These are phyloP conservation scores for Leccinum uliginosum DNA, from an alignment of 768 basidiomycete species.

Conservation along the genomic window DNA sequence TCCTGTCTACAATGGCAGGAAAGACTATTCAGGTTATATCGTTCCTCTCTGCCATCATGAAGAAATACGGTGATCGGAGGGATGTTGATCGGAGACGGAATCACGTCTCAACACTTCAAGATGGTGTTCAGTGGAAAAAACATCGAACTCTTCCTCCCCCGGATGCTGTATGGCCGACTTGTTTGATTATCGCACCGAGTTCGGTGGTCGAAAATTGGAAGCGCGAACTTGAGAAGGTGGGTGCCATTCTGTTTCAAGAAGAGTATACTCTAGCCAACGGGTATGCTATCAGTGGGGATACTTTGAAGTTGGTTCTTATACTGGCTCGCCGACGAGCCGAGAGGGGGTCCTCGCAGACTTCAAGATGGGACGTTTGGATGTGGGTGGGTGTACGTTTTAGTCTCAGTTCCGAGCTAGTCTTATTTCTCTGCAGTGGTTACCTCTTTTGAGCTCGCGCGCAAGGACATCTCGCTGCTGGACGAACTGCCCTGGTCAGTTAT, in stretches of 20 bases:
- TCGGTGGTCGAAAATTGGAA: conserved; percentile 87
- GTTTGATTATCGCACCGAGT: conserved; percentile 82
- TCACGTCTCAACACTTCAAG: conserved; percentile 65
- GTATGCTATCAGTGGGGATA: conserved; percentile 74
- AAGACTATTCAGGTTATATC: conserved; percentile 95
- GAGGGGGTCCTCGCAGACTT: conserved; percentile 64
- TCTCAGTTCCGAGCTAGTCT: neutral
- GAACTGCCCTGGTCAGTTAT: conserved; percentile 68
- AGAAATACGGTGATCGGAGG: conserved; percentile 59
- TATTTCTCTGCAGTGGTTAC: conserved; percentile 58
- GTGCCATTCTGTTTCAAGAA: conserved; percentile 9
- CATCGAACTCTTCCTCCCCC: conserved; percentile 56
- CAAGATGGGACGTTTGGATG: conserved; percentile 76
- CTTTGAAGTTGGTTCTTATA: conserved; percentile 80
- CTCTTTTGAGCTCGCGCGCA: conserved; percentile 70
- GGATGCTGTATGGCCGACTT: conserved; percentile 77
- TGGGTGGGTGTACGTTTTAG: conserved; percentile 48
- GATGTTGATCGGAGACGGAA: conserved; percentile 67
- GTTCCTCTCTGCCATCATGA: conserved; percentile 89
- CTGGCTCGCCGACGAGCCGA: conserved; percentile 48
- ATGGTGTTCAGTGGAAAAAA: conserved; percentile 49
- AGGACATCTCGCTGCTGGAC: conserved; percentile 65
- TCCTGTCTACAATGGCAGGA: conserved; percentile 37
- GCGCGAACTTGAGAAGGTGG: conserved; percentile 78
- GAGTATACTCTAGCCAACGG: neutral